Conservation (phyloP, 306 rosid species). For the Cyclanthera cordifolia region DNA sequence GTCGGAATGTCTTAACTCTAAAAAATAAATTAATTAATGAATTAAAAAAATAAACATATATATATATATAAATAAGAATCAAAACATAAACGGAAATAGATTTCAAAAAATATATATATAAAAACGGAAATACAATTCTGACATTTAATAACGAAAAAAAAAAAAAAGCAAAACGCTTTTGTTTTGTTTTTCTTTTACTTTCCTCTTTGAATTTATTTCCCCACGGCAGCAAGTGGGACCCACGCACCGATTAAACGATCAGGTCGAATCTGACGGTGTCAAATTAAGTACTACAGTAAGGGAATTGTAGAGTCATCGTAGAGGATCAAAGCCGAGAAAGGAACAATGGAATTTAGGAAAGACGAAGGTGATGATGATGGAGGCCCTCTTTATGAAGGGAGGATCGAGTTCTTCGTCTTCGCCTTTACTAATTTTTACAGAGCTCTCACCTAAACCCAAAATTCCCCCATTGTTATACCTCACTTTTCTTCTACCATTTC, state of each 20-base stretch:
- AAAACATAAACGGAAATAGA: background rate
- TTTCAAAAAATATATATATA: background rate
- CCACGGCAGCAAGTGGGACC: background rate
- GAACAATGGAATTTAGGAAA: conserved; percentile 2
- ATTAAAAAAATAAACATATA: background rate
- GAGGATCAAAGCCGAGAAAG: background rate
- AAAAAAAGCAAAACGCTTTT: conserved; percentile 11
- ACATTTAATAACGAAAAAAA: background rate
- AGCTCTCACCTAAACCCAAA: background rate
- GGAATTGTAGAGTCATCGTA: background rate
- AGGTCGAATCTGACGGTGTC: background rate
- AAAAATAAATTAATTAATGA: background rate
- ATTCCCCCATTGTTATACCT: background rate
- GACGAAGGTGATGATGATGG: conserved; percentile 4
- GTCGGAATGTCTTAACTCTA: no score
- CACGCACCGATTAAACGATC: background rate
- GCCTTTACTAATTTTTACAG: conserved; percentile 9
- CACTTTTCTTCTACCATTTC: background rate
- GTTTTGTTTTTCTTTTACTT: background rate
- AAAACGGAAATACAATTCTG: conserved; percentile 1
- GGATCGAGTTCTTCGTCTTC: background rate
- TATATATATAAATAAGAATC: background rate
- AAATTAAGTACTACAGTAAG: background rate
- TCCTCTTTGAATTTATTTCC: background rate
- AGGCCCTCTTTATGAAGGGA: background rate